phyloP scores from a whole-genome alignment of 176 grass and related monocot species.

The Oryza glumipatula region DNA sequence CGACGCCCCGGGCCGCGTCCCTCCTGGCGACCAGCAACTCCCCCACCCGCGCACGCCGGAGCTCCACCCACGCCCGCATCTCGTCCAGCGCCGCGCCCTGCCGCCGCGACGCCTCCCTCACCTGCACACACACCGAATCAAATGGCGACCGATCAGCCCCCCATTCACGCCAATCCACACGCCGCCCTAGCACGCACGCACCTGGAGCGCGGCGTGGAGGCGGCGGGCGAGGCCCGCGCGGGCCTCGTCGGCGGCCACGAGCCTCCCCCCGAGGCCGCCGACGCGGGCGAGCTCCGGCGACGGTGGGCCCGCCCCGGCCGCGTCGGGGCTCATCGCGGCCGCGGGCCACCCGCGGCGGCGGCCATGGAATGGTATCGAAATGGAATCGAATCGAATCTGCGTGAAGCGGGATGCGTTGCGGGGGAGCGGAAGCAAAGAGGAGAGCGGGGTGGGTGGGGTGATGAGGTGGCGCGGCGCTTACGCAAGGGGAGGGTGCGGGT shows the following conservation, averaged over 20 bases:
- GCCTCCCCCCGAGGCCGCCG: not conserved
- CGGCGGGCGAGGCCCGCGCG: slow-evolving; percentile 35
- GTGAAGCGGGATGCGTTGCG: slow-evolving; percentile 1
- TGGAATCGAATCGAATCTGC: slow-evolving; percentile 4
- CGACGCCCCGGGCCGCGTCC: not conserved
- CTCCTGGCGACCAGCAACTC: slow-evolving; percentile 4
- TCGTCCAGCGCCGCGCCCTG: slow-evolving; percentile 55
- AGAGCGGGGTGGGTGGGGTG: not conserved
- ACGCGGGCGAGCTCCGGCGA: slow-evolving; percentile 14
- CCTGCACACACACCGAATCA: slow-evolving; percentile 9
- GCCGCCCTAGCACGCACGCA: not conserved
- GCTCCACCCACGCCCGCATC: slow-evolving; percentile 33
- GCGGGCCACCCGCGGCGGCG: not conserved
- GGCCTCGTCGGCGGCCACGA: slow-evolving; percentile 35
- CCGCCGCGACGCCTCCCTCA: slow-evolving; percentile 33
- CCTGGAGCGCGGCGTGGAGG: slow-evolving; percentile 49
- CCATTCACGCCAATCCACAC: not conserved
- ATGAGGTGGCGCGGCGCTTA: too few relatives aligned
- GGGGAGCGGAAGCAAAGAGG: slow-evolving; percentile 8
- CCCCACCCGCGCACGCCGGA: slow-evolving; percentile 26
- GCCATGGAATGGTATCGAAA: not conserved
- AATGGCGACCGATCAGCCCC: not conserved
- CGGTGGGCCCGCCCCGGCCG: not conserved
- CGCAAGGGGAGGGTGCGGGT: not conserved
- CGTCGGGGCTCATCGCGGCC: slow-evolving; percentile 39